A percentile compares a stretch with the other conserved stretches of the same genome.
Conservation (phyloP, 352 stramenopile genomes). For the Phytophthora citricola region DNA sequence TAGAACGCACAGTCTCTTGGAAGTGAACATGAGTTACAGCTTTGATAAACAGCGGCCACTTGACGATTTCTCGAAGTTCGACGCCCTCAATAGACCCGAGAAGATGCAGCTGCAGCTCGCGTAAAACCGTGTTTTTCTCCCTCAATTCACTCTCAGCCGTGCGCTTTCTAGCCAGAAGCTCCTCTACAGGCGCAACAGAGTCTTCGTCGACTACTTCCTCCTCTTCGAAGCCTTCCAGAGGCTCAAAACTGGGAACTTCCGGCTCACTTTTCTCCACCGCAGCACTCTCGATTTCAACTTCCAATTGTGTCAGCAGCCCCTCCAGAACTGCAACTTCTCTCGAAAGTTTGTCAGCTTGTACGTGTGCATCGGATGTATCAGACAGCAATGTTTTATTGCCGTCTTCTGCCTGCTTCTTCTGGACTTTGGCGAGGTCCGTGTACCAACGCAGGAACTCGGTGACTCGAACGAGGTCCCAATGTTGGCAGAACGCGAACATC, state of each 20-base stretch:
- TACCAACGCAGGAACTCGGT: conserved; percentile 71
- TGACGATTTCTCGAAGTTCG: conserved; percentile 49
- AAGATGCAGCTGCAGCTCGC: conserved; percentile 56
- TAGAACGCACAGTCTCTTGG: conserved; percentile 35
- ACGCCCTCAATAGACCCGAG: conserved; percentile 66
- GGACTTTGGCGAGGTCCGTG: conserved; percentile 39
- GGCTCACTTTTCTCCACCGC: conserved; percentile 4
- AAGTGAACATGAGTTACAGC: conserved; percentile 58
- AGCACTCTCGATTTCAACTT: conserved; percentile 42
- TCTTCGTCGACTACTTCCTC: conserved; percentile 18
- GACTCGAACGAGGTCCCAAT: conserved; percentile 65
- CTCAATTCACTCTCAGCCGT: conserved; percentile 34
- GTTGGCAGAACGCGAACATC: conserved; percentile 62
- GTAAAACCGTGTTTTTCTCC: conserved; percentile 38
- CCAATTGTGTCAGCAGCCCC: conserved; percentile 49
- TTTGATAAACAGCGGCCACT: conserved; percentile 68
- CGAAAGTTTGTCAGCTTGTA: conserved; percentile 46
- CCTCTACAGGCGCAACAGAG: conserved; percentile 1
- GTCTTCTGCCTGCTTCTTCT: conserved; percentile 15
- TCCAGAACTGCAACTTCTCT: conserved; percentile 42
- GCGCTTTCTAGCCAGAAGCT: conserved; percentile 36
- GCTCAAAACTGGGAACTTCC: not conserved
- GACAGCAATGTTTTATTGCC: conserved; percentile 22
- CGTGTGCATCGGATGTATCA: conserved; percentile 24
- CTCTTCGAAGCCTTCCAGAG: conserved; percentile 16